Conservation (phyloP, 75 land plant genomes). For the Sequoiadendron giganteum region DNA sequence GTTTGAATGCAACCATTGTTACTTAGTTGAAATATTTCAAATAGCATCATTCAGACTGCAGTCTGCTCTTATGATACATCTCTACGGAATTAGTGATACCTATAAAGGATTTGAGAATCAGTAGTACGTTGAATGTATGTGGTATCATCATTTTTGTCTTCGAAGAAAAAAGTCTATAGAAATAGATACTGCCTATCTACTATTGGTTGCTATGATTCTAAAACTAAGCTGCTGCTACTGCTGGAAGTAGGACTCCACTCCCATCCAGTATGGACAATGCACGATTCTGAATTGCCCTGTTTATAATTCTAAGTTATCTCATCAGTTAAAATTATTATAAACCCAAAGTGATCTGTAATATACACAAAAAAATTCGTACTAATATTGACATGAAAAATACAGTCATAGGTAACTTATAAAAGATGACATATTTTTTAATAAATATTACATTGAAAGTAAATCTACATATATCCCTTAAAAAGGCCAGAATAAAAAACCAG, state of each 20-base stretch:
- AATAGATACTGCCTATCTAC: neutral
- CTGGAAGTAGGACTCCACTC: neutral
- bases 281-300: neutral
- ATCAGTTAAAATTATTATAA: neutral
- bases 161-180: neutral
- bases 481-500: too few relatives aligned
- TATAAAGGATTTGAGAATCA: neutral
- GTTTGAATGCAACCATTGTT: neutral
- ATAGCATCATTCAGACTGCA: neutral
- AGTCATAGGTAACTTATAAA: neutral
- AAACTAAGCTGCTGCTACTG: neutral
- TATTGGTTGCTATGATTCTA: neutral
- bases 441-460: too few relatives aligned
- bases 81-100: neutral
- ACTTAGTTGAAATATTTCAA: neutral
- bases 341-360: neutral
- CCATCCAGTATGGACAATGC: neutral
- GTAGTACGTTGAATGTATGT: neutral
- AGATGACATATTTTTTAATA: too few relatives aligned
- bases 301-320: neutral
- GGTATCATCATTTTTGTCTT: neutral
- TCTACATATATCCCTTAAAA: too few relatives aligned
- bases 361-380: too few relatives aligned
- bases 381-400: neutral
- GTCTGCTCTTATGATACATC: neutral